phyloP scores from a whole-genome alignment of 768 basidiomycete genomes.

The Dentipellis fragilis region DNA sequence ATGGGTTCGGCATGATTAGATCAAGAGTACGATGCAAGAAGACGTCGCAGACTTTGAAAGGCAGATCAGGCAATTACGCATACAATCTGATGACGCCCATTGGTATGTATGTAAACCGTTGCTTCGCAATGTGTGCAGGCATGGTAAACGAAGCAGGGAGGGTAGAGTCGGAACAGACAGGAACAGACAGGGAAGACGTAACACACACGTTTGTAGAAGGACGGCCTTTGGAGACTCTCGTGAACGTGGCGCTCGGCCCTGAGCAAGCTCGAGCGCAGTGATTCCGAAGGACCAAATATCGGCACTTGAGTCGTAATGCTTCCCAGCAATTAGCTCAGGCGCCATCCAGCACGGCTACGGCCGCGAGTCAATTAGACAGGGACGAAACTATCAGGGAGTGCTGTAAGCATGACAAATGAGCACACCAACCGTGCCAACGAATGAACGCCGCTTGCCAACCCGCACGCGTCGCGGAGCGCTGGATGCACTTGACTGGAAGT shows the following conservation, averaged over 20 bases:
- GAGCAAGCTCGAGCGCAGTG: slow-evolving; percentile 83
- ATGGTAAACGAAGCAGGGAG: neutral
- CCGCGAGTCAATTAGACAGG: neutral
- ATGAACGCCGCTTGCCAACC: slow-evolving; percentile 77
- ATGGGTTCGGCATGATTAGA: neutral
- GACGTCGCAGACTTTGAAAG: neutral
- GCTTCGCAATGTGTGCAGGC: neutral
- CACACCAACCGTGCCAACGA: slow-evolving; percentile 74
- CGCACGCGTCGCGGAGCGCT: slow-evolving; percentile 23
- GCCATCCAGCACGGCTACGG: slow-evolving; percentile 91
- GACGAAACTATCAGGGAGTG: neutral
- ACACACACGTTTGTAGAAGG: slow-evolving; percentile 58
- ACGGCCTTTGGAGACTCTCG: slow-evolving; percentile 66
- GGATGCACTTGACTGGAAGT: slow-evolving; percentile 18
- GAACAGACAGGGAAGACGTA: neutral
- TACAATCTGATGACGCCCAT: too few species aligned
- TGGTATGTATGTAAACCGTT: neutral
- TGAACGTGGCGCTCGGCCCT: slow-evolving; percentile 81
- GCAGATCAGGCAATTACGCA: neutral
- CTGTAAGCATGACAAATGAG: neutral
- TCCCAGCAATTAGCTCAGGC: slow-evolving; percentile 82
- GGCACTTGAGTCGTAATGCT: slow-evolving; percentile 74
- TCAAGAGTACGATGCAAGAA: neutral
- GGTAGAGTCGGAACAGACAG: neutral
- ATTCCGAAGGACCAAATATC: slow-evolving; percentile 98